phyloP scores from a whole-genome alignment of 345 rosid genomes.

The Bruguiera gymnorhiza region DNA sequence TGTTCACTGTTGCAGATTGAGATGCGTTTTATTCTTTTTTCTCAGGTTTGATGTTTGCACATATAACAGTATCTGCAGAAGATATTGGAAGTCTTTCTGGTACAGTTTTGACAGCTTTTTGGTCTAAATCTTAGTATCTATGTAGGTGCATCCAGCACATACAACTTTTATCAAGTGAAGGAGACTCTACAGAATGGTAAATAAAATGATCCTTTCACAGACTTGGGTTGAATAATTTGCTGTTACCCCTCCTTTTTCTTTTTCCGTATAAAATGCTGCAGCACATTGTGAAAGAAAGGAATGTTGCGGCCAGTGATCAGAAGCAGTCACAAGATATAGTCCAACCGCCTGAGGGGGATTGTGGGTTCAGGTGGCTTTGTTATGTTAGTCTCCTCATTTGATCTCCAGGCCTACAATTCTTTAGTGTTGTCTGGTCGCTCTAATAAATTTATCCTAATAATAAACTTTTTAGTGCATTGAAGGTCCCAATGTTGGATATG shows the following conservation, averaged over 20 bases:
- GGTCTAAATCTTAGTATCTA: slow-evolving; percentile 58
- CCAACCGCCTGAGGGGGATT: background rate
- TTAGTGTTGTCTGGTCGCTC: no score
- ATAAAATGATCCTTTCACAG: slow-evolving; percentile 2
- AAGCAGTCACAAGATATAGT: background rate
- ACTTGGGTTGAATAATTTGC: slow-evolving; percentile 33
- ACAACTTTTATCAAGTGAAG: slow-evolving; percentile 64
- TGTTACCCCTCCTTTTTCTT: background rate
- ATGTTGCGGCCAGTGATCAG: background rate
- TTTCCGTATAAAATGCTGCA: background rate
- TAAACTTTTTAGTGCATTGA: background rate
- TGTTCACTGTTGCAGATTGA: background rate
- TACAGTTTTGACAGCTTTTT: slow-evolving; percentile 85
- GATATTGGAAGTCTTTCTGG: slow-evolving; percentile 80
- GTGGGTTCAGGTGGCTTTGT: background rate
- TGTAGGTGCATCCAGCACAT: slow-evolving; percentile 53
- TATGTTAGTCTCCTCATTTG: background rate
- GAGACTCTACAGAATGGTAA: slow-evolving; percentile 88
- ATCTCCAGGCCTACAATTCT: background rate
- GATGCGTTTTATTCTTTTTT: slow-evolving; percentile 16
- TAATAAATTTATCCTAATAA: background rate
- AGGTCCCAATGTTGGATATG: background rate
- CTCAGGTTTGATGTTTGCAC: slow-evolving; percentile 18
- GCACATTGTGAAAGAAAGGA: background rate
- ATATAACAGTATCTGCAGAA: slow-evolving; percentile 65